A percentile compares a stretch with the other conserved stretches of the same genome.
These are phyloP conservation scores for Pleurotus salmoneostramineus DNA, from an alignment of 768 basidiomycete genomes.

Conservation along the genomic window DNA sequence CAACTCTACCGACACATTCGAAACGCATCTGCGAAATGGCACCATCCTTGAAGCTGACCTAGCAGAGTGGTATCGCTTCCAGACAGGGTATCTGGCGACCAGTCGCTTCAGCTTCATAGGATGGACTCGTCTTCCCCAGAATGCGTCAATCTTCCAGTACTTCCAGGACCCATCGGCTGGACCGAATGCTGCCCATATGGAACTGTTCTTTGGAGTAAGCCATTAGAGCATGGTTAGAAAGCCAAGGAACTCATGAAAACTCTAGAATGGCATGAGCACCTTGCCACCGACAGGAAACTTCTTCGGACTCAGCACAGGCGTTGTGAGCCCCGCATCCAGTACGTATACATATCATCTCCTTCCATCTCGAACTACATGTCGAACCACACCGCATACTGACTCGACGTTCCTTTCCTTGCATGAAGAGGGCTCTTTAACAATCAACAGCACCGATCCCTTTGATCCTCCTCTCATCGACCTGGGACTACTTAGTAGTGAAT, in stretches of 20 bases:
- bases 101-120: conserved; percentile 9
- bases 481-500: conserved; percentile 13
- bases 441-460: conserved; percentile 24
- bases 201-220: conserved; percentile 20
- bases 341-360: not conserved
- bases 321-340: not conserved
- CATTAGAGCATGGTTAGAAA: not conserved
- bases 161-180: conserved; percentile 32
- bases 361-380: not conserved
- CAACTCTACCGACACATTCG: conserved; percentile 13
- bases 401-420: not conserved
- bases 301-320: not conserved
- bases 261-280: not conserved
- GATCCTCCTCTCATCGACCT: conserved; percentile 23
- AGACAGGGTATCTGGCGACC: conserved; percentile 15
- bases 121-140: conserved; percentile 20
- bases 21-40: conserved; percentile 9
- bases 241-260: not conserved
- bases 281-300: not conserved
- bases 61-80: conserved; percentile 13
- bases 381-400: not conserved
- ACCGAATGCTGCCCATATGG: conserved; percentile 28
- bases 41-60: conserved; percentile 10
- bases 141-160: conserved; percentile 23
- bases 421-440: conserved; percentile 20